Percentiles rank a stretch among this genome's conserved stretches.
Conservation (phyloP, 805 yeast genomes). For the Lachancea sp. region DNA sequence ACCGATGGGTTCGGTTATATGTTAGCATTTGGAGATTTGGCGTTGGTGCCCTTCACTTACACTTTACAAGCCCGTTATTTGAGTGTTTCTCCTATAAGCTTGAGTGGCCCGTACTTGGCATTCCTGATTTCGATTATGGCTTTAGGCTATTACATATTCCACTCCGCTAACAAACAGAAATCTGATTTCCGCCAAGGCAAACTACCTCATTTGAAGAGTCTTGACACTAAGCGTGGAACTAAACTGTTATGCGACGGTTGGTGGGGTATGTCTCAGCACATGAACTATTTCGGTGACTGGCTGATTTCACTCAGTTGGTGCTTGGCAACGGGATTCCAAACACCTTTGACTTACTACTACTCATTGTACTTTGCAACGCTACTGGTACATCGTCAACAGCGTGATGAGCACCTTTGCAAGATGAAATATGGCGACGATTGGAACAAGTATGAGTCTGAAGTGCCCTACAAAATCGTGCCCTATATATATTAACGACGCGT, state of each 20-base stretch:
- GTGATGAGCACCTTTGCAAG: conserved; percentile 90
- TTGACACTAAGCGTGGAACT: conserved; percentile 71
- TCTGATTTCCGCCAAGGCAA: conserved; percentile 76
- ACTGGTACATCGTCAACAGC: conserved; percentile 76
- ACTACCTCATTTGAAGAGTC: conserved; percentile 58
- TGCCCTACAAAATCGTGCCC: conserved; percentile 89
- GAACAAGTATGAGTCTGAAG: conserved; percentile 71
- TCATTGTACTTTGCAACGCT: conserved; percentile 75
- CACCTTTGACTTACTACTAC: conserved; percentile 84
- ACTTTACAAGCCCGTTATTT: conserved; percentile 79
- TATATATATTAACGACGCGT: conserved; percentile 48
- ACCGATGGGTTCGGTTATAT: conserved; percentile 97
- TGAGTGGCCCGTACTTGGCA: conserved; percentile 39
- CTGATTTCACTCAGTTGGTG: conserved; percentile 88
- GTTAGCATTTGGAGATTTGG: conserved; percentile 91
- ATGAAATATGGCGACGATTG: conserved; percentile 81
- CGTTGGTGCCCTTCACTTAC: conserved; percentile 89
- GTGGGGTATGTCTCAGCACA: conserved; percentile 94
- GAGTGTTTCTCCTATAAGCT: conserved; percentile 51
- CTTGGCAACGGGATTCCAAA: conserved; percentile 73
- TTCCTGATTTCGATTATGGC: conserved; percentile 44
- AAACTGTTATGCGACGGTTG: conserved; percentile 83
- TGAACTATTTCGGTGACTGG: conserved; percentile 95
- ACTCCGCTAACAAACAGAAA: conserved; percentile 78
- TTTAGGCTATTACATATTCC: conserved; percentile 76